Evolutionary conservation across 2,329 filamentous ascomycete genomes (phyloP), one percentile per base, ranked within the genome.

Genomic region (Rhynchosporium graminicola): DNA sequence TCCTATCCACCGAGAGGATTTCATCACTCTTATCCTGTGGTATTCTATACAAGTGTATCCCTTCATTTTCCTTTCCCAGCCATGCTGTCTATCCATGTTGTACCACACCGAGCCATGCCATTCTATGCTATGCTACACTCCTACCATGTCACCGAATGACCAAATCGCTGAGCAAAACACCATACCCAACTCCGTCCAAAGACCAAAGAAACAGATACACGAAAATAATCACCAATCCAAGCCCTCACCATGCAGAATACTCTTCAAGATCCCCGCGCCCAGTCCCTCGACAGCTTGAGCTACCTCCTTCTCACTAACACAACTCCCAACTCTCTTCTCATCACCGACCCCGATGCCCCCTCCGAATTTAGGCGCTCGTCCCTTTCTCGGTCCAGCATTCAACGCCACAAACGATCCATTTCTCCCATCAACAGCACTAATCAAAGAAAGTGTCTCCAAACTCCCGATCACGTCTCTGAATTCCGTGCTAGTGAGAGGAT

Each of bases 381-480:
- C 38, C 72, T 88, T 89, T 68, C 88, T 90, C 1, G 91, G 90
- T 31, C 54, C 38, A 8, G 90, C 92, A 65, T 87, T 85, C 38
- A 85, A 73, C 71, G 79, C 77, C 48, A 84, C 74, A 72, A 90
- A 87, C 67, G 83, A 90, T 51, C 85, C 90, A 56, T 80, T 88
- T 79, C 84, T 91, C 70, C 79, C 90, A 79, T 83, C 91, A 73
- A 78, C 90, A 72, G 77, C 88, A 76, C 74, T 88, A 5, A 97
- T 82, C 28, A 98, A 79, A 1, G 91, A 93, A 52, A 97, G 78
- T 0, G 93, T 95, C 78, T 99, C 95, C 58, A 99, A 77, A 69
- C 91, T 96, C 42, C 89, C 87, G 26, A 97, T 82, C 4, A 99
- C 93, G 76, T 99, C 95, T 62, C 92, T 87, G 76, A 99, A 99